phyloP scores from a whole-genome alignment of 805 yeast species.

The Myxozyma mucilagina region DNA sequence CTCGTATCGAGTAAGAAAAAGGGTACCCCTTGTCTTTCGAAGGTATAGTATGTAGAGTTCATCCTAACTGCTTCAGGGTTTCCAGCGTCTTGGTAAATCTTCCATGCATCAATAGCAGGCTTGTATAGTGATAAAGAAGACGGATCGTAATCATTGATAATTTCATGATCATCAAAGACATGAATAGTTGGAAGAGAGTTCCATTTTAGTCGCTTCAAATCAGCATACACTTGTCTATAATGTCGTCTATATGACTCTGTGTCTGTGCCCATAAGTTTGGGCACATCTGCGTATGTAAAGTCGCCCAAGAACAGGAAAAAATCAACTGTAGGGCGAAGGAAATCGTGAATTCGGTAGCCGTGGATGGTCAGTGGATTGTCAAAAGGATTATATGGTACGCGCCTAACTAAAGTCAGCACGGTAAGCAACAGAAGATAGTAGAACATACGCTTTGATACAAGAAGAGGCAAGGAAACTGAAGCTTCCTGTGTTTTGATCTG shows the following conservation, averaged over 20 bases:
- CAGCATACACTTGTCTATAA: constrained; percentile 32
- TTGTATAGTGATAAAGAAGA: constrained; percentile 2
- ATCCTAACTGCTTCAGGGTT: constrained; percentile 29
- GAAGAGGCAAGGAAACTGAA: constrained; percentile 33
- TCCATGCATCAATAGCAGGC: constrained; percentile 30
- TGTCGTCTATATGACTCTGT: constrained; percentile 26
- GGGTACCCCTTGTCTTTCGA: constrained; percentile 33
- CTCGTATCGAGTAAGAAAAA: constrained; percentile 33
- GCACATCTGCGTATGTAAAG: constrained; percentile 35
- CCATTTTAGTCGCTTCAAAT: constrained; percentile 8
- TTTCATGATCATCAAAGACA: constrained; percentile 36
- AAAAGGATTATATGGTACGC: constrained; percentile 31
- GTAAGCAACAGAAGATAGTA: no score
- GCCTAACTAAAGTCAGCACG: constrained; percentile 3
- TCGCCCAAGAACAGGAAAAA: constrained; percentile 34
- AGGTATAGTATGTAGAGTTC: constrained; percentile 27
- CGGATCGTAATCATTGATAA: constrained; percentile 32
- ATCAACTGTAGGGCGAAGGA: constrained; percentile 13
- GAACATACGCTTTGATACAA: constrained; percentile 32
- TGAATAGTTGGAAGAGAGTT: constrained; percentile 30
- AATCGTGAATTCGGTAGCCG: constrained; percentile 22
- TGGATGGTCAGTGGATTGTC: constrained; percentile 28
- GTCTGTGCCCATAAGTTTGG: constrained; percentile 26
- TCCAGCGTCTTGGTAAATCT: constrained; percentile 30
- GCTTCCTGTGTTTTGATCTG: constrained; percentile 8